These are phyloP conservation scores for Cinchona pubescens DNA, from an alignment of 257 asterid genomes.

Conservation along the genomic window DNA sequence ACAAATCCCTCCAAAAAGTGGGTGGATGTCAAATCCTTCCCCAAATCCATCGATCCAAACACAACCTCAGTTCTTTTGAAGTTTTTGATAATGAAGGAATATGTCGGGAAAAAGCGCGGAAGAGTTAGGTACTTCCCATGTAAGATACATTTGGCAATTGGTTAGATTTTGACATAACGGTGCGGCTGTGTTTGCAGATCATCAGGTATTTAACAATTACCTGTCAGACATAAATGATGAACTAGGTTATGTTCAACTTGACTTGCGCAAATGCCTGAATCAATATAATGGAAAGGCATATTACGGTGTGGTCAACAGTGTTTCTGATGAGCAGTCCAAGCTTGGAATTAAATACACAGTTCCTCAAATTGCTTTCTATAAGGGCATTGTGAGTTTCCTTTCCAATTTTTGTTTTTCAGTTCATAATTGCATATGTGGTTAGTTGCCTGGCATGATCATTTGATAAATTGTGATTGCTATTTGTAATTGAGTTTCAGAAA, in stretches of 20 bases:
- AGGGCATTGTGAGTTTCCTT: conserved; percentile 66
- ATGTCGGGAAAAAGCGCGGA: not conserved
- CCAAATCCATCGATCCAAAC: no score
- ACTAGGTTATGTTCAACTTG: conserved; percentile 65
- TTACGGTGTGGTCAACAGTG: conserved; percentile 83
- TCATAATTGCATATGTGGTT: not conserved
- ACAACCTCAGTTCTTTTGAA: not conserved
- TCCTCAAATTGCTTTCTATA: conserved; percentile 91
- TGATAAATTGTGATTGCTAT: not conserved
- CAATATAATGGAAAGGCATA: conserved; percentile 69
- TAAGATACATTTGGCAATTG: not conserved
- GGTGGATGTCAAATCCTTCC: no score
- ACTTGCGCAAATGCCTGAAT: conserved; percentile 70
- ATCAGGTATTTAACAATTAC: conserved; percentile 49
- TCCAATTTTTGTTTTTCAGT: not conserved
- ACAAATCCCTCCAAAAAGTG: no score
- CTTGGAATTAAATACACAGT: conserved; percentile 78
- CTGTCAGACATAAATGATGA: conserved; percentile 65
- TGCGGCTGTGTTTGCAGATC: conserved; percentile 26
- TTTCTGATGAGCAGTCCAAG: conserved; percentile 78
- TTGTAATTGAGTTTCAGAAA: not conserved
- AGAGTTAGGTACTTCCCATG: not conserved
- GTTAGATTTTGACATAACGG: not conserved
- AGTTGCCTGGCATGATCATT: not conserved
- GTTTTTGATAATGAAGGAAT: not conserved